These are phyloP conservation scores for Alopecurus myosuroides DNA, from an alignment of 176 grass and related monocot genomes.

Conservation along the genomic window DNA sequence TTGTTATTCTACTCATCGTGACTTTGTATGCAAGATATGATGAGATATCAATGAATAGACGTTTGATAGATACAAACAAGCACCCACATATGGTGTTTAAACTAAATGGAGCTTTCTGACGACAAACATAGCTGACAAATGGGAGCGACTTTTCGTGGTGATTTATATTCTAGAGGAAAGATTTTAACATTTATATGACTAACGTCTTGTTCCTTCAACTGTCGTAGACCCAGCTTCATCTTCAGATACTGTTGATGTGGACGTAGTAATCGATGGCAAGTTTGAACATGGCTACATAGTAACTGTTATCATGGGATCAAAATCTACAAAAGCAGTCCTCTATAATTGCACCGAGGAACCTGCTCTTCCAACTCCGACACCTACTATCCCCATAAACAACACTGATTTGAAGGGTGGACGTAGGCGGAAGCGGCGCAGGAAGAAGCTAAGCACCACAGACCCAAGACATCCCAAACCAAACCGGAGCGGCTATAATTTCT, in stretches of 20 bases:
- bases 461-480: slow-evolving; percentile 91
- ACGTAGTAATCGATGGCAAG: slow-evolving; percentile 81
- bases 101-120: neutral
- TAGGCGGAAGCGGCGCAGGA: slow-evolving; percentile 41
- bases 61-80: neutral
- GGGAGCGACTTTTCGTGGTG: neutral
- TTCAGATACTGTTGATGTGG: slow-evolving; percentile 39
- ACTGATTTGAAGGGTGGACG: slow-evolving; percentile 33
- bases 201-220: slow-evolving; percentile 26
- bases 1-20: slow-evolving; percentile 4
- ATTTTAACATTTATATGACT: slow-evolving; percentile 2
- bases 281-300: slow-evolving; percentile 92
- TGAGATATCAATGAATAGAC: neutral
- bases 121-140: neutral
- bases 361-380: neutral
- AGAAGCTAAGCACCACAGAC: slow-evolving; percentile 72
- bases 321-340: slow-evolving; percentile 73
- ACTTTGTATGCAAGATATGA: neutral
- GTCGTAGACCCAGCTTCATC: slow-evolving; percentile 33
- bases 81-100: neutral
- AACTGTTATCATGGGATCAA: slow-evolving; percentile 70
- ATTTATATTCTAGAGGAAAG: neutral
- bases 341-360: slow-evolving; percentile 59
- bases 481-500: slow-evolving; percentile 95
- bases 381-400: slow-evolving; percentile 30